Percentiles rank a stretch among this genome's conserved stretches.
Evolutionary conservation across 768 basidiomycete genomes (phyloP).

Genomic region (Imleria badia): DNA sequence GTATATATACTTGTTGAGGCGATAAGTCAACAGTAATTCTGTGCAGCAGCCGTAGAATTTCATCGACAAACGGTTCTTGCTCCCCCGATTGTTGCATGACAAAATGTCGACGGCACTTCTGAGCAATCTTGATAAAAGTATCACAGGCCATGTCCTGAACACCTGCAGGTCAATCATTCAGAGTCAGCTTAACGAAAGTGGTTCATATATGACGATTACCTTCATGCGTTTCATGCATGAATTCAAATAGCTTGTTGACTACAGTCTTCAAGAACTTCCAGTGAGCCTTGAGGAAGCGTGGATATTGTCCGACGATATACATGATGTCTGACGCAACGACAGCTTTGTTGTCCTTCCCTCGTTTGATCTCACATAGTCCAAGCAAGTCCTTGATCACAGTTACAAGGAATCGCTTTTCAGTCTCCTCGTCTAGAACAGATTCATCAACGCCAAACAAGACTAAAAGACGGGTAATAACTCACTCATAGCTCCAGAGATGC

Average conservation of each 20-base stretch:
- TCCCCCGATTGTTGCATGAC: slow-evolving; percentile 99
- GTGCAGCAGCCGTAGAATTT: slow-evolving; percentile 89
- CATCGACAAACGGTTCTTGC: slow-evolving; percentile 96
- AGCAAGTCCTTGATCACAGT: slow-evolving; percentile 98
- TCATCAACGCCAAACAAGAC: not conserved
- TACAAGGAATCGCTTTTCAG: slow-evolving; percentile 97
- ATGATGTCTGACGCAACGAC: slow-evolving; percentile 95
- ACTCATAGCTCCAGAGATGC: slow-evolving; percentile 99
- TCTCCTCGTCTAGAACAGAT: slow-evolving; percentile 79
- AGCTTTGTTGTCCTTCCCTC: slow-evolving; percentile 99
- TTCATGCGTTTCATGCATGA: slow-evolving; percentile 99
- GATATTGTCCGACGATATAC: slow-evolving; percentile 99
- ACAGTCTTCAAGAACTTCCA: slow-evolving; percentile 99
- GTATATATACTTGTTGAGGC: slow-evolving; percentile 65
- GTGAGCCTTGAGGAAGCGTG: slow-evolving; percentile 98
- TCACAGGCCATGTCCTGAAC: slow-evolving; percentile 99
- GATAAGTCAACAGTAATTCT: slow-evolving; percentile 93
- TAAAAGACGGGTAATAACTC: slow-evolving; percentile 33
- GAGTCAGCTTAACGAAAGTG: slow-evolving; percentile 3
- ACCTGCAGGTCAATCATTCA: slow-evolving; percentile 44
- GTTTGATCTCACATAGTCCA: slow-evolving; percentile 97
- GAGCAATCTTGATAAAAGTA: slow-evolving; percentile 99
- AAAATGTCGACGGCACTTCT: slow-evolving; percentile 97
- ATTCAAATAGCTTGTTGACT: slow-evolving; percentile 99
- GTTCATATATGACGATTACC: slow-evolving; percentile 40